Conservation (phyloP, 805 yeast genomes). For the Metschnikowia corniflorae region DNA sequence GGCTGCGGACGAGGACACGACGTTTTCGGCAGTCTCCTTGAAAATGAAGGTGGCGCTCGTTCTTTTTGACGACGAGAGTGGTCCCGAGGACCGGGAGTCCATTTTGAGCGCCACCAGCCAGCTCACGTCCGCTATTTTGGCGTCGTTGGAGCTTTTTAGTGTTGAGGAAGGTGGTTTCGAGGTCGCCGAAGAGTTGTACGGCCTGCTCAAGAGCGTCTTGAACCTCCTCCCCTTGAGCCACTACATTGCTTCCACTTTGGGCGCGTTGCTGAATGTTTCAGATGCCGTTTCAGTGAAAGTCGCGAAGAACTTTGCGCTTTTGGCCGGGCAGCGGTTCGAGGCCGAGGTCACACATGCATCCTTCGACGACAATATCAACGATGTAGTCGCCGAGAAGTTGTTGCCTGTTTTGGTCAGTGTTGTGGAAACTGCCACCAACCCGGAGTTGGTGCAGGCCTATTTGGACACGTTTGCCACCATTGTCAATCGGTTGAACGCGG, state of each 20-base stretch:
- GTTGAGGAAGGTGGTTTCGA: conserved; percentile 13
- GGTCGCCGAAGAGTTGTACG: conserved; percentile 44
- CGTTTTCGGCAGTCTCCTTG: conserved; percentile 25
- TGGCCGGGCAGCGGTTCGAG: conserved; percentile 67
- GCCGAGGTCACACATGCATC: conserved; percentile 51
- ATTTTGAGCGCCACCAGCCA: conserved; percentile 35
- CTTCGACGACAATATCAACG: conserved; percentile 42
- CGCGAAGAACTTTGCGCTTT: conserved; percentile 57
- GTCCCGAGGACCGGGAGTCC: conserved; percentile 23
- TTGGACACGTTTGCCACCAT: conserved; percentile 64
- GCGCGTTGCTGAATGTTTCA: conserved; percentile 33
- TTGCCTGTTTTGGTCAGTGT: conserved; percentile 48
- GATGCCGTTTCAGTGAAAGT: conserved; percentile 46
- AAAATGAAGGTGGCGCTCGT: conserved; percentile 52
- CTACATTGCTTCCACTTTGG: conserved; percentile 59
- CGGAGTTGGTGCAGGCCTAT: conserved; percentile 62
- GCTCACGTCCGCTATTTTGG: conserved; percentile 33
- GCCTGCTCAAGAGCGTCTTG: conserved; percentile 58
- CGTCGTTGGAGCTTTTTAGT: conserved; percentile 35
- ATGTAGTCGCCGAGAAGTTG: conserved; percentile 49
- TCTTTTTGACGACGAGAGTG: conserved; percentile 41
- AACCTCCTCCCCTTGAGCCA: conserved; percentile 71
- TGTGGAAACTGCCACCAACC: conserved; percentile 30
- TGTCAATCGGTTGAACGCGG: conserved; percentile 56
- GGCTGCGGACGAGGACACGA: conserved; percentile 25